A percentile compares a stretch with the other conserved stretches of the same genome.
Evolutionary conservation across 768 basidiomycete genomes (phyloP).

Genomic region (Boletus speciosus): DNA sequence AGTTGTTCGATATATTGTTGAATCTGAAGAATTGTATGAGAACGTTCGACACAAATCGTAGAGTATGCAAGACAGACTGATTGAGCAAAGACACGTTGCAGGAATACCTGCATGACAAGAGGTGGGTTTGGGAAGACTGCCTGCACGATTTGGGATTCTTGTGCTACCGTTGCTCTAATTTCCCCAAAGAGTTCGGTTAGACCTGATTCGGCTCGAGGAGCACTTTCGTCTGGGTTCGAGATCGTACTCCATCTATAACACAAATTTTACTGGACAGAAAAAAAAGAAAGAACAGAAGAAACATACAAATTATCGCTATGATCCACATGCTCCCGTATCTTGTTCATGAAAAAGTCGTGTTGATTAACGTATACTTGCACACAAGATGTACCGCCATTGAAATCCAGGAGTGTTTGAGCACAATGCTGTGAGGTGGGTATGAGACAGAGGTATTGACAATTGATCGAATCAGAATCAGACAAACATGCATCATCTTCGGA

Average conservation of each 20-base stretch:
- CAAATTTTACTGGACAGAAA: background rate
- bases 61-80: slow-evolving; percentile 56
- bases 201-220: slow-evolving; percentile 79
- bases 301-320: slow-evolving; percentile 57
- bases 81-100: slow-evolving; percentile 97
- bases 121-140: slow-evolving; percentile 97
- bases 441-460: slow-evolving; percentile 5
- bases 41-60: background rate
- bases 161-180: slow-evolving; percentile 86
- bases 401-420: slow-evolving; percentile 93
- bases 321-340: slow-evolving; percentile 63
- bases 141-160: slow-evolving; percentile 96
- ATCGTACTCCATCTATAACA: slow-evolving; percentile 71
- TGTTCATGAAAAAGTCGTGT: slow-evolving; percentile 99
- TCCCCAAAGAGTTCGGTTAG: slow-evolving; percentile 78
- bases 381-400: slow-evolving; percentile 95
- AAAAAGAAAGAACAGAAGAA: slow-evolving; percentile 16
- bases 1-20: slow-evolving; percentile 95
- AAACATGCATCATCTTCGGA: slow-evolving; percentile 98
- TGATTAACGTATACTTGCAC: slow-evolving; percentile 99
- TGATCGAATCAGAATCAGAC: slow-evolving; percentile 27
- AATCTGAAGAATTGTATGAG: slow-evolving; percentile 52
- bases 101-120: slow-evolving; percentile 95
- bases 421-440: slow-evolving; percentile 68
- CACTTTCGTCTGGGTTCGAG: slow-evolving; percentile 71